Conservation (phyloP, 495 filamentous ascomycete genomes). For the Penicillium coprophilum region DNA sequence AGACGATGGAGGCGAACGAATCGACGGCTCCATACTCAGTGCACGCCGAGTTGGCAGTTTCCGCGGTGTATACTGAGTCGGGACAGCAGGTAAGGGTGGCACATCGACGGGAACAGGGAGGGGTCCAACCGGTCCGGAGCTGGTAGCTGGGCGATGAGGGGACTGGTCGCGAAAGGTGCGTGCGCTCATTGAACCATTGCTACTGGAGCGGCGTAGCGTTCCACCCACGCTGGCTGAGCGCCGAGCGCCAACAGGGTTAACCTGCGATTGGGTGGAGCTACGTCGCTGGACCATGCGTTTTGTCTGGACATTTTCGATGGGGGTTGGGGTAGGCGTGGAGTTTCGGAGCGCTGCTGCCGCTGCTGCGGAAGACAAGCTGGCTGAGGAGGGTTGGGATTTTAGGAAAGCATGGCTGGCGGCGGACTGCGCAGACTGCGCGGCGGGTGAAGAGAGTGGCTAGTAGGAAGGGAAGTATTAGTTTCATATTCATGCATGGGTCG, state of each 20-base stretch:
- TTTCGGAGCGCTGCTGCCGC: constrained; percentile 80
- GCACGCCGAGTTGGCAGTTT: constrained; percentile 43
- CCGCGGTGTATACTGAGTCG: constrained; percentile 44
- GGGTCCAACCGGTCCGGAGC: constrained; percentile 35
- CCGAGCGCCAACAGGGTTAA: constrained; percentile 46
- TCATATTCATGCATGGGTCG: constrained; percentile 16
- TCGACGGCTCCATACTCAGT: constrained; percentile 53
- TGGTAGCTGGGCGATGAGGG: constrained; percentile 52
- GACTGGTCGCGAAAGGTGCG: constrained; percentile 77
- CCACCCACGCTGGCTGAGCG: constrained; percentile 40
- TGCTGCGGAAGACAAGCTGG: constrained; percentile 74
- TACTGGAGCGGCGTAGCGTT: constrained; percentile 60
- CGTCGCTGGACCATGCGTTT: constrained; percentile 77
- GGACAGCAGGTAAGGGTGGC: constrained; percentile 75
- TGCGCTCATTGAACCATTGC: constrained; percentile 79
- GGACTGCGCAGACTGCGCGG: constrained; percentile 66
- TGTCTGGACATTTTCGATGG: constrained; percentile 78
- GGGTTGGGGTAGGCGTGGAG: constrained; percentile 70
- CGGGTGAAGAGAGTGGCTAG: constrained; percentile 56
- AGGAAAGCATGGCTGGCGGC: constrained; percentile 82
- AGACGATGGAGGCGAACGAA: constrained; percentile 51
- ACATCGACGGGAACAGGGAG: constrained; percentile 39
- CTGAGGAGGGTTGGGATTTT: constrained; percentile 60
- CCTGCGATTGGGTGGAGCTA: constrained; percentile 65
- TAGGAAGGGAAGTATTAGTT: constrained; percentile 13